Conservation (phyloP, 192 early-diverging fungal species). For the Diversispora epigaea region DNA sequence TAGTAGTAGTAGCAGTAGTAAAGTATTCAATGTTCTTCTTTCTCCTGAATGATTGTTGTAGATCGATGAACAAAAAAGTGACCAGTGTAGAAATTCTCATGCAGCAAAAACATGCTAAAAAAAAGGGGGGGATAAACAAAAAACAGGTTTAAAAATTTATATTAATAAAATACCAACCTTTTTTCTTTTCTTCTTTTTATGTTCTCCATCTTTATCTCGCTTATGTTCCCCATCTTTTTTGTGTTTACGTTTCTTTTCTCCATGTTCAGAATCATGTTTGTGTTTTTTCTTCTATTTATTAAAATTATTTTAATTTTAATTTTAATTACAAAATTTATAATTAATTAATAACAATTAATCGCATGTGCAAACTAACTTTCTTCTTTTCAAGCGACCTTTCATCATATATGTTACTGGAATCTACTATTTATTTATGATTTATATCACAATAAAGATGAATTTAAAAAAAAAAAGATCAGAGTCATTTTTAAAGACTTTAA, state of each 20-base stretch:
- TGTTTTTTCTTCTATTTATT: not conserved
- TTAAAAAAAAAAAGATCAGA: not conserved
- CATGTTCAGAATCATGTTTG: not conserved
- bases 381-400: not conserved
- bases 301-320: not conserved
- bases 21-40: not conserved
- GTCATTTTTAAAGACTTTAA: too few relatives aligned
- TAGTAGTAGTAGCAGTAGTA: not conserved
- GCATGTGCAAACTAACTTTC: not conserved
- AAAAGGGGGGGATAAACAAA: not conserved
- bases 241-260: not conserved
- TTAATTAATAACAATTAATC: too few relatives aligned
- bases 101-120: not conserved
- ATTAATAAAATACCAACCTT: not conserved
- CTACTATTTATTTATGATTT: not conserved
- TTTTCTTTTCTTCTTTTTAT: conserved; percentile 1
- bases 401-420: not conserved
- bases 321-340: too few relatives aligned
- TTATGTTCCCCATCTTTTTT: not conserved
- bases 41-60: not conserved
- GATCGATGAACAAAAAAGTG: not conserved
- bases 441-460: not conserved
- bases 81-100: not conserved
- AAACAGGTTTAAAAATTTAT: not conserved
- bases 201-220: not conserved